A percentile compares a stretch with the other conserved stretches of the same genome.
Conservation (phyloP, 306 rosid genomes). For the Inga oerstediana region DNA sequence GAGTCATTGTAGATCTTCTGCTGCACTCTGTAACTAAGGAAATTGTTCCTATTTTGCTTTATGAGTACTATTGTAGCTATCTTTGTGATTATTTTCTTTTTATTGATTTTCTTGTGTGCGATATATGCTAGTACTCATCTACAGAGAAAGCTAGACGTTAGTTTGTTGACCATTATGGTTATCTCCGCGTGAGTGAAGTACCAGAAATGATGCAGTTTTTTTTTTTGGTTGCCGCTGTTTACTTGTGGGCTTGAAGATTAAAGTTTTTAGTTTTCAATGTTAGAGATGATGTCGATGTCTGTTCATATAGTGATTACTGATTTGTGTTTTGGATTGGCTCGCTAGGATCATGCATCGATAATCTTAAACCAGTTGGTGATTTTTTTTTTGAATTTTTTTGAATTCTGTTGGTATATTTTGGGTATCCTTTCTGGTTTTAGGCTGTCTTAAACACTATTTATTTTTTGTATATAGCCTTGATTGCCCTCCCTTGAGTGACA, state of each 20-base stretch:
- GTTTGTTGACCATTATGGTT: slow-evolving; percentile 19
- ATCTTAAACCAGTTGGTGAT: not conserved
- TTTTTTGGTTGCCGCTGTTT: not conserved
- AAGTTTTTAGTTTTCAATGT: not conserved
- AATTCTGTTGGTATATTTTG: too few species aligned
- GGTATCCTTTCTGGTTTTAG: too few species aligned
- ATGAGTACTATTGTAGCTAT: slow-evolving; percentile 14
- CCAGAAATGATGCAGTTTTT: not conserved
- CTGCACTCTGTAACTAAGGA: not conserved
- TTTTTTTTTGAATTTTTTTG: too few species aligned
- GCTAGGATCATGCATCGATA: too few species aligned
- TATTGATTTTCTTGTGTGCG: slow-evolving; percentile 26
- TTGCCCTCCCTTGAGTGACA: too few species aligned
- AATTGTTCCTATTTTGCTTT: slow-evolving; percentile 41
- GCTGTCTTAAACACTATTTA: too few species aligned
- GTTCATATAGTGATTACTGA: not conserved
- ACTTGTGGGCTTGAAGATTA: slow-evolving; percentile 1
- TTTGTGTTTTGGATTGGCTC: not conserved
- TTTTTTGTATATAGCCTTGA: too few species aligned
- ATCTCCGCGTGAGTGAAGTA: not conserved
- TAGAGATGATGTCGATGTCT: not conserved
- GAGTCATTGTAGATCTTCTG: not conserved
- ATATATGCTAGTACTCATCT: slow-evolving; percentile 2
- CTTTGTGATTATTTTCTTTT: slow-evolving; percentile 20
- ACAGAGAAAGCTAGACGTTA: not conserved